These are phyloP conservation scores for Lentinula lateritia DNA, from an alignment of 768 basidiomycete genomes.

Conservation along the genomic window DNA sequence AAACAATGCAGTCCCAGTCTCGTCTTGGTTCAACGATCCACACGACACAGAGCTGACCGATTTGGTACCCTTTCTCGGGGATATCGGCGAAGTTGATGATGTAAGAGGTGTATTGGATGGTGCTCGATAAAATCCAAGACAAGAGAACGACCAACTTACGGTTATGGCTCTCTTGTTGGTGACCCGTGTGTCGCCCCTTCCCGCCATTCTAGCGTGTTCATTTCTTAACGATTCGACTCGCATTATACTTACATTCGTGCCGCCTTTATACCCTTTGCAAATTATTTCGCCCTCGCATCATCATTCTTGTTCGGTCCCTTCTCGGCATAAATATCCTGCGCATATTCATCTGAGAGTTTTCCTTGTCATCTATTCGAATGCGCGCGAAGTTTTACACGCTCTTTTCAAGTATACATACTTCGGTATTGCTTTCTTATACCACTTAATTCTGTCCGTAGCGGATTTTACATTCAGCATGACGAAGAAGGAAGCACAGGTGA, in stretches of 20 bases:
- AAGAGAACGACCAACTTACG: neutral
- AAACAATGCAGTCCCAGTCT: conserved; percentile 98
- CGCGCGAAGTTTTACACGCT: neutral
- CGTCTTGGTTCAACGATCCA: conserved; percentile 99
- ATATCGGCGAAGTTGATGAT: conserved; percentile 80
- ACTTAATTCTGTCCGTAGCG: conserved; percentile 3
- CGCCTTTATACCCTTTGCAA: conserved; percentile 7
- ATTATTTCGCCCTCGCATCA: neutral
- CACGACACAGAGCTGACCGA: conserved; percentile 98
- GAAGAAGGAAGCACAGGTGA: neutral
- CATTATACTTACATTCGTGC: neutral
- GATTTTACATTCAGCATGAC: neutral
- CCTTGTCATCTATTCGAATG: neutral
- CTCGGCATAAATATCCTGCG: neutral
- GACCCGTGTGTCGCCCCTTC: neutral
- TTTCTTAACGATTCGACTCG: neutral
- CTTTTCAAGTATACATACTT: neutral
- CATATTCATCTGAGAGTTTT: neutral
- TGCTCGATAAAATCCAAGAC: conserved; percentile 45
- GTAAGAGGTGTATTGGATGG: conserved; percentile 90
- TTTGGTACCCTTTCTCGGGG: conserved; percentile 88
- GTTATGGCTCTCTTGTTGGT: neutral
- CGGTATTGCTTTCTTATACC: conserved; percentile 4
- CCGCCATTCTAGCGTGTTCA: neutral
- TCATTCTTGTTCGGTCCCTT: neutral